Evolutionary conservation across 108 stramenopile genomes (phyloP).

Genomic region (Aurantiochytrium sp.): DNA sequence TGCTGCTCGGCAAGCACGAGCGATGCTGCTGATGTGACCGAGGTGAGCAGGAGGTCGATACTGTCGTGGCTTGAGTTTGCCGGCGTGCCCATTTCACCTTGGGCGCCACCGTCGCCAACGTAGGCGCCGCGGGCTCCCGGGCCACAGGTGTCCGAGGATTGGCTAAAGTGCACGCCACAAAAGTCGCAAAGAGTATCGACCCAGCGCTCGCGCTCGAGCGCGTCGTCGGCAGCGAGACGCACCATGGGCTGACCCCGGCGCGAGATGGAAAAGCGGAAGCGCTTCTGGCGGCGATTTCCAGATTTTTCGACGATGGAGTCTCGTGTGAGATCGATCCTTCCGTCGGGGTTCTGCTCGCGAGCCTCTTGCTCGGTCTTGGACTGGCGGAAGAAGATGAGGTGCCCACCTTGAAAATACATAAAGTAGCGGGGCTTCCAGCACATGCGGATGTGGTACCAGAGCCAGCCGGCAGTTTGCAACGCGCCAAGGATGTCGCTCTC

Average conservation of each 20-base stretch:
- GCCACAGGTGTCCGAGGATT: too few species aligned
- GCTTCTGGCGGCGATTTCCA: background rate
- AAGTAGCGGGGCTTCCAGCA: slow-evolving; percentile 10
- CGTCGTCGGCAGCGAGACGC: background rate
- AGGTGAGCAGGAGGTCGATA: background rate
- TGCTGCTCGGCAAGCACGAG: background rate
- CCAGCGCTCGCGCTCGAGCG: background rate
- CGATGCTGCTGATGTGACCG: background rate
- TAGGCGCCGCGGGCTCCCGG: too few species aligned
- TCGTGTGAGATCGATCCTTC: background rate
- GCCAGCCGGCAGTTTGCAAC: background rate
- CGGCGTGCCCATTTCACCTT: background rate
- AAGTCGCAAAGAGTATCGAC: background rate
- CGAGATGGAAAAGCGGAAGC: background rate
- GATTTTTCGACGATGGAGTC: background rate
- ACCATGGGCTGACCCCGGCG: background rate
- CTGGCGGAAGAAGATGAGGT: background rate
- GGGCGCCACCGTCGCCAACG: background rate
- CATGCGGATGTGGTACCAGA: background rate
- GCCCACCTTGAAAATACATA: background rate
- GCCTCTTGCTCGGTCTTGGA: background rate
- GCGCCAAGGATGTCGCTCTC: background rate
- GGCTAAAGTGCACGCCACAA: background rate
- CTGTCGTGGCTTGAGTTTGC: background rate
- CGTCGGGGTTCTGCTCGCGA: background rate